Conservation (phyloP, 2,329 filamentous ascomycete species). For the Penicillium sclerotigenum region DNA sequence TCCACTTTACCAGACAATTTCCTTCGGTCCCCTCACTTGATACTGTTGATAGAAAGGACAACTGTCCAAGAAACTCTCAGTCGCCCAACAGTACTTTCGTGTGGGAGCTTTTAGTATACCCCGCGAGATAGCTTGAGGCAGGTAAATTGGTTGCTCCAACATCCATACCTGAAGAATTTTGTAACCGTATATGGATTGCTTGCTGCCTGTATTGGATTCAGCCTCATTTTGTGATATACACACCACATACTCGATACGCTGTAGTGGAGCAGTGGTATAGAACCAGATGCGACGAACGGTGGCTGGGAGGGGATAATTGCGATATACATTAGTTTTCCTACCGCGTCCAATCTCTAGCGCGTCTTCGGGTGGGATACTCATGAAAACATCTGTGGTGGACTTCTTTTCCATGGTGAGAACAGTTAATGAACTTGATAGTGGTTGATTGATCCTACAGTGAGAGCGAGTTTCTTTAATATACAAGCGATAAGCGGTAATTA, state of each 20-base stretch:
- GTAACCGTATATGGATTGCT: background rate
- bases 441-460: too few species aligned
- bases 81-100: background rate
- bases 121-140: background rate
- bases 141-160: background rate
- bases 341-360: background rate
- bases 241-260: background rate
- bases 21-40: background rate
- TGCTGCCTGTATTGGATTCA: background rate
- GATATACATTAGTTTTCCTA: background rate
- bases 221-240: background rate
- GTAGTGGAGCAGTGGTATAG: background rate
- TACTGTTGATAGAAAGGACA: background rate
- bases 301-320: background rate
- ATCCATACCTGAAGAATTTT: constrained; percentile 2
- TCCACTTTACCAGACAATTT: background rate
- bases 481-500: background rate
- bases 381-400: background rate
- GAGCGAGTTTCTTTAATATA: background rate
- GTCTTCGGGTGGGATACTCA: background rate
- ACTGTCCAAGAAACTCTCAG: background rate
- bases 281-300: background rate
- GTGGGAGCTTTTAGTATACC: background rate
- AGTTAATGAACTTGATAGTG: too few species aligned
- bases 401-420: background rate